Percentiles rank a stretch among this genome's conserved stretches.
These are phyloP conservation scores for Coemansia sp. DNA, from an alignment of 192 early-diverging fungal genomes.

Conservation along the genomic window DNA sequence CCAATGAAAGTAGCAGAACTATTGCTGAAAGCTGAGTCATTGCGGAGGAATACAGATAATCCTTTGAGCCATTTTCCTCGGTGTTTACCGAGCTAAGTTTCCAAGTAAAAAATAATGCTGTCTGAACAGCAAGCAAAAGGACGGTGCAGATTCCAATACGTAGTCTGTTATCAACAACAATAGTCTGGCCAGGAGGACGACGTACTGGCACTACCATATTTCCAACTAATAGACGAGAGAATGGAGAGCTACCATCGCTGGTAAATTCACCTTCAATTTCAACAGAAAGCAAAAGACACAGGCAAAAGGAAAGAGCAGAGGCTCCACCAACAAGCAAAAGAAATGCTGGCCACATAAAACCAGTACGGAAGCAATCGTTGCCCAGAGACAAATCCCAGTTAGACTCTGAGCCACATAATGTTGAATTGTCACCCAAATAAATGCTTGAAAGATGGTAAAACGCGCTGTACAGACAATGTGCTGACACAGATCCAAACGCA, in stretches of 20 bases:
- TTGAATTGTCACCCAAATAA: background rate
- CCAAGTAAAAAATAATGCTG: constrained; percentile 9
- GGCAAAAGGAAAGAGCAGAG: background rate
- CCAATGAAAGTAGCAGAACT: background rate
- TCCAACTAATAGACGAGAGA: background rate
- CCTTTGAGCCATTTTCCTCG: too few relatives aligned
- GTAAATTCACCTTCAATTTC: too few relatives aligned
- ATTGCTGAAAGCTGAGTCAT: background rate
- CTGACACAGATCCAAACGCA: background rate
- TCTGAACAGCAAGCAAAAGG: constrained; percentile 8
- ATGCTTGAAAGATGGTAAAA: background rate
- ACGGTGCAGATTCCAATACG: background rate
- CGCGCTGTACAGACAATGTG: background rate
- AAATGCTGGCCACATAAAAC: constrained; percentile 22
- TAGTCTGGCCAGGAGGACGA: constrained; percentile 18
- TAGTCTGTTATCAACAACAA: constrained; percentile 24
- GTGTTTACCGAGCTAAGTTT: background rate
- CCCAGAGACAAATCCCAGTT: background rate
- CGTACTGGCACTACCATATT: constrained; percentile 6
- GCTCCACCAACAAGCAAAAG: constrained; percentile 13
- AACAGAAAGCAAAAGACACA: constrained; percentile 3
- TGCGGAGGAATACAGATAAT: too few relatives aligned
- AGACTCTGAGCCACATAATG: background rate
- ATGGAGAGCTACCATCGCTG: background rate
- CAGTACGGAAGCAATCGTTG: constrained; percentile 38